Conservation (phyloP, 2,329 filamentous ascomycete genomes). For the Ceratocystis cubensis region DNA sequence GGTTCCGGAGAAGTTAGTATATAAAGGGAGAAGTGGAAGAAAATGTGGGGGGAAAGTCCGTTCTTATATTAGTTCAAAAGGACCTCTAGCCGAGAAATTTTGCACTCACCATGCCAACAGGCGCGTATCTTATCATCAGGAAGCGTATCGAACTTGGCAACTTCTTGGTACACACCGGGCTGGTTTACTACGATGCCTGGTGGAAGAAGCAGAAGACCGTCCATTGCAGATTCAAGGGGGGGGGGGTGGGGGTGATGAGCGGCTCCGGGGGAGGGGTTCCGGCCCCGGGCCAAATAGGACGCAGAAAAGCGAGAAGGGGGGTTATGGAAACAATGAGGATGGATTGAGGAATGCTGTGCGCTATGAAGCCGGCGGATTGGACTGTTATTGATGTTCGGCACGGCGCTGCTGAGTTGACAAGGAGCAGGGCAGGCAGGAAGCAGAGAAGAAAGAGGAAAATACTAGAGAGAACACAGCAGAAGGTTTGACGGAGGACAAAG, state of each 20-base stretch:
- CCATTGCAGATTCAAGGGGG: constrained; percentile 1
- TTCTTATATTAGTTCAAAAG: background rate
- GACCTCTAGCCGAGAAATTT: background rate
- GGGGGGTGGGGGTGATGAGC: background rate
- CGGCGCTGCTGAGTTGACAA: too few species aligned
- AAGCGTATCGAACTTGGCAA: constrained; percentile 39
- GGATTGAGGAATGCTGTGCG: background rate
- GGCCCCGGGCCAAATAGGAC: constrained; percentile 12
- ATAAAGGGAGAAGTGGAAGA: constrained; percentile 21
- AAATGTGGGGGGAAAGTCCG: background rate
- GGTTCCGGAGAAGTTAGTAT: constrained; percentile 3
- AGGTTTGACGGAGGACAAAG: background rate
- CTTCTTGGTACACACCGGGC: constrained; percentile 39
- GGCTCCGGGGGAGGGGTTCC: constrained; percentile 15
- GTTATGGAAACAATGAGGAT: background rate
- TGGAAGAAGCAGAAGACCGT: constrained; percentile 36
- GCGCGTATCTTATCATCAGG: constrained; percentile 42
- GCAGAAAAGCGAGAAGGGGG: background rate
- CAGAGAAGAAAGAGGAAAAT: background rate
- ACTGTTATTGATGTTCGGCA: too few species aligned
- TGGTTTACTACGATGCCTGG: constrained; percentile 46
- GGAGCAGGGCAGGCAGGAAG: background rate
- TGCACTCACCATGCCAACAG: constrained; percentile 44
- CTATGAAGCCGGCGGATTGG: background rate
- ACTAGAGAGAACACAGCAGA: background rate